phyloP scores from a whole-genome alignment of 352 stramenopile genomes.

The Phytophthora podocarpi region DNA sequence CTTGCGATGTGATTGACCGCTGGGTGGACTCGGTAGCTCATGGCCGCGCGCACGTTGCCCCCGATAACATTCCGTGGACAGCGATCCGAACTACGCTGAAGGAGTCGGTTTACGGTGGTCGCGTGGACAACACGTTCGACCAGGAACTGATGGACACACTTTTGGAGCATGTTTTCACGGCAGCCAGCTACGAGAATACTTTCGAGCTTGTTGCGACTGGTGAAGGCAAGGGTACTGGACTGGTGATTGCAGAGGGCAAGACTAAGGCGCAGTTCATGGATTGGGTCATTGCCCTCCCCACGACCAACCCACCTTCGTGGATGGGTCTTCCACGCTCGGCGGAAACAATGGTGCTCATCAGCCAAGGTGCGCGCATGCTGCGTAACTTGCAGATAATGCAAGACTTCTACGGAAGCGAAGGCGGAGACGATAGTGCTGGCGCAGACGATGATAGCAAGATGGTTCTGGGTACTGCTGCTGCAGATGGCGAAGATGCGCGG shows the following conservation, averaged over 20 bases:
- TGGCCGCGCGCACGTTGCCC: slow-evolving; percentile 91
- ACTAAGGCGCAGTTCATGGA: slow-evolving; percentile 92
- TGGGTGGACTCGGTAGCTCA: slow-evolving; percentile 92
- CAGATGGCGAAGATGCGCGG: slow-evolving; percentile 46
- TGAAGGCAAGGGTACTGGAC: slow-evolving; percentile 45
- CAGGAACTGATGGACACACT: slow-evolving; percentile 96
- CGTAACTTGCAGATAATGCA: slow-evolving; percentile 86
- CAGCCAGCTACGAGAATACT: slow-evolving; percentile 93
- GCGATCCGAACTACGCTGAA: slow-evolving; percentile 96
- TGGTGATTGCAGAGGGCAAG: slow-evolving; percentile 90
- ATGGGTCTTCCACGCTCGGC: slow-evolving; percentile 92
- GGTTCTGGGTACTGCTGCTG: slow-evolving; percentile 42
- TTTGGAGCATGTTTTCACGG: slow-evolving; percentile 93
- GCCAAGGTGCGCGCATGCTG: slow-evolving; percentile 74
- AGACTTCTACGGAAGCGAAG: slow-evolving; percentile 79
- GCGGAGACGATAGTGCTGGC: slow-evolving; percentile 35
- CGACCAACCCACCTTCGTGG: slow-evolving; percentile 92
- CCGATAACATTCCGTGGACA: slow-evolving; percentile 98
- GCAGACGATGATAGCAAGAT: slow-evolving; percentile 66
- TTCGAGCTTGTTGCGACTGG: slow-evolving; percentile 65
- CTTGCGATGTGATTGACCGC: slow-evolving; percentile 97
- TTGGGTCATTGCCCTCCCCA: slow-evolving; percentile 88
- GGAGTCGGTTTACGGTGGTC: slow-evolving; percentile 97
- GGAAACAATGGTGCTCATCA: slow-evolving; percentile 90
- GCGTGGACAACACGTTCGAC: slow-evolving; percentile 97